These are phyloP conservation scores for Crithidia thermophila DNA, from an alignment of 208 protist genomes.

Conservation along the genomic window DNA sequence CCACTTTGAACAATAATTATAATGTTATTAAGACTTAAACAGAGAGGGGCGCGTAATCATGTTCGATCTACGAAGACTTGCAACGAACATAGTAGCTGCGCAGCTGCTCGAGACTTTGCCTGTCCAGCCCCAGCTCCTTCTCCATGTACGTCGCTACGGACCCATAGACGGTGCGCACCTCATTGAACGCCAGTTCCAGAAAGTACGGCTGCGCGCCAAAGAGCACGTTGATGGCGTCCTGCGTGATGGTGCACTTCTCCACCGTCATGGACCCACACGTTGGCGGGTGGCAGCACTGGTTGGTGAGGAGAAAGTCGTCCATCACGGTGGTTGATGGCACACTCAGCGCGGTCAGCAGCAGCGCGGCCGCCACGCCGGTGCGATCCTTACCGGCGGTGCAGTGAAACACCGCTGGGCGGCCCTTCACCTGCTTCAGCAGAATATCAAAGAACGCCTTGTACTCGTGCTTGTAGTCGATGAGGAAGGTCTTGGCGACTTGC, in stretches of 20 bases:
- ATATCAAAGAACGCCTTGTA: slow-evolving; percentile 36
- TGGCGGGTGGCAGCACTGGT: slow-evolving; percentile 28
- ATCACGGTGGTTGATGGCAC: slow-evolving; percentile 37
- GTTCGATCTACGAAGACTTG: background rate
- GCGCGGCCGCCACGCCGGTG: slow-evolving; percentile 45
- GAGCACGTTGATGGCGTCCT: slow-evolving; percentile 35
- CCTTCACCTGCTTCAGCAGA: slow-evolving; percentile 29
- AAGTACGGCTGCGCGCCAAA: slow-evolving; percentile 38
- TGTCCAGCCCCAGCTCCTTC: slow-evolving; percentile 38
- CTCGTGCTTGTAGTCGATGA: slow-evolving; percentile 37
- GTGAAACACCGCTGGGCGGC: slow-evolving; percentile 40
- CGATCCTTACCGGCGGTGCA: slow-evolving; percentile 61
- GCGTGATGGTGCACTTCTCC: slow-evolving; percentile 14
- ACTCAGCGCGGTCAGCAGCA: slow-evolving; percentile 42
- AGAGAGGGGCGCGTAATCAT: background rate
- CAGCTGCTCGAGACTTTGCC: slow-evolving; percentile 23
- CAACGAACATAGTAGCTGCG: slow-evolving; percentile 27
- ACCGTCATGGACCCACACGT: slow-evolving; percentile 2
- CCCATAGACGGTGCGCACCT: slow-evolving; percentile 30
- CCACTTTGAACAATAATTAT: no score
- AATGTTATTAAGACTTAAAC: background rate
- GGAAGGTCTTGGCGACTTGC: slow-evolving; percentile 13
- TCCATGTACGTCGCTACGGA: slow-evolving; percentile 34
- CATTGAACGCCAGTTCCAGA: slow-evolving; percentile 28
- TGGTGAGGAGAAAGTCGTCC: slow-evolving; percentile 46